Evolutionary conservation across 1,284 basidiomycete genomes (phyloP), one percentile per base, ranked within the genome.

Genomic region (Leccinum solheimii): DNA sequence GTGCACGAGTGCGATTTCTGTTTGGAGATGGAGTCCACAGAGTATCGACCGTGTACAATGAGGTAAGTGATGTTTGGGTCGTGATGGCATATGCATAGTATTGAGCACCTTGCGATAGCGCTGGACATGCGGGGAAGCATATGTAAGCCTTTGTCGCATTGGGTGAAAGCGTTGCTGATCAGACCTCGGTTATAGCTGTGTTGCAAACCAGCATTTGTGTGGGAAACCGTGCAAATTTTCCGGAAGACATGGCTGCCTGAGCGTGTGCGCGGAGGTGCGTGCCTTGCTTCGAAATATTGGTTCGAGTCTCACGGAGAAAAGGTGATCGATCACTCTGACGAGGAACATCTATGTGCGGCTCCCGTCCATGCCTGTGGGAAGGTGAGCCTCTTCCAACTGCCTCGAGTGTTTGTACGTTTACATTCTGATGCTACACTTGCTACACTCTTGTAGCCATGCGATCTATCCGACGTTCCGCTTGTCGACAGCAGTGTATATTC

Each of bases 41-140:
- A 73, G 5, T 61, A 64, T 23, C 70, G 70, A 43, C 27, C 57
- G 1, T 86, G 83, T 68, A 78, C 79, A 11, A 74, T 82, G 64
- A 76, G 72, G 84, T 85, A 64, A 51, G 81, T 75, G 9, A 14
- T 10, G 3, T 34, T 27, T 53, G 0, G 5, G 27, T 51, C 16
- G 3, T 26, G 8, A 9, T 43, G 3, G 19, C 19, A 21, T 26
- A 14, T 2, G 0, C 6, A 14, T 11, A 2, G 9, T 55, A 7
- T 48, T 58, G 27, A 62, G 9, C 49, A 23, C 3, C 0, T 48
- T 27, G 13, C 1, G 0, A 5, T 59, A 86, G 86, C 14, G 85
- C 84, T 13, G 85, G 86, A 0, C 86, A 87, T 62, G 69, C 78
- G 9, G 83, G 83, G 16, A 73, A 71, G 8, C 86, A 87, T 63